Base-by-base conservation (phyloP, 345 rosid species). In the Adansonia digitata region DNA sequence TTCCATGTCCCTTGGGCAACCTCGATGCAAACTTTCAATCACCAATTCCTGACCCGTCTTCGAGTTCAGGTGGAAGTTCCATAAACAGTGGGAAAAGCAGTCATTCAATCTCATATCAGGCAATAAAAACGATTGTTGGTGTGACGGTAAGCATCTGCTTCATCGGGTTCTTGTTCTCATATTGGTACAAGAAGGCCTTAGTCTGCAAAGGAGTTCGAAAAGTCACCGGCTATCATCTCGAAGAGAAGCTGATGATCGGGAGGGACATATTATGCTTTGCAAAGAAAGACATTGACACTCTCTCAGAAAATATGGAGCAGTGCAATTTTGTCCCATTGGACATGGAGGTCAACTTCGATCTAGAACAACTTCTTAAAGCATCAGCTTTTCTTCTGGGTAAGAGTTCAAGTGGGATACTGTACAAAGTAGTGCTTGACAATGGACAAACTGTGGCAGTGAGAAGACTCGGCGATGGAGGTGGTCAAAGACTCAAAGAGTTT, bases 361-460 rank as follows among this genome's bases (percentile, higher is more conserved):
- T 94, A 0, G 98, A 94, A 35, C 88, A 90, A 77, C 91, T 94
- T 59, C 88, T 94, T 8, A 91, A 83, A 78, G 98, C 98, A 39
- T 90, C 98, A 1, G 98, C 98, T 51, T 94, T 90, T 86, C 93
- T 94, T 49, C 84, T 94, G 48, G 93, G 98, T 53, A 92, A 94
- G 91, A 91, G 91, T 45, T 86, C 90, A 69, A 87, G 83, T 15
- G 98, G 98, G 60, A 84, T 92, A 72, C 91, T 92, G 55, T 94
- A 94, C 73, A 93, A 89, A 78, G 98, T 91, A 65, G 94, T 90
- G 77, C 98, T 92, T 22, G 89, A 91, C 62, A 88, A 84, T 45
- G 95, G 94, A 35, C 67, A 76, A 66, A 79, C 85, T 27, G 43
- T 92, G 59, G 97, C 91, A 1, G 98, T 94, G 70, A 86, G 97